phyloP scores from a whole-genome alignment of 2,329 filamentous ascomycete species.

The Alternaria incomplexa region DNA sequence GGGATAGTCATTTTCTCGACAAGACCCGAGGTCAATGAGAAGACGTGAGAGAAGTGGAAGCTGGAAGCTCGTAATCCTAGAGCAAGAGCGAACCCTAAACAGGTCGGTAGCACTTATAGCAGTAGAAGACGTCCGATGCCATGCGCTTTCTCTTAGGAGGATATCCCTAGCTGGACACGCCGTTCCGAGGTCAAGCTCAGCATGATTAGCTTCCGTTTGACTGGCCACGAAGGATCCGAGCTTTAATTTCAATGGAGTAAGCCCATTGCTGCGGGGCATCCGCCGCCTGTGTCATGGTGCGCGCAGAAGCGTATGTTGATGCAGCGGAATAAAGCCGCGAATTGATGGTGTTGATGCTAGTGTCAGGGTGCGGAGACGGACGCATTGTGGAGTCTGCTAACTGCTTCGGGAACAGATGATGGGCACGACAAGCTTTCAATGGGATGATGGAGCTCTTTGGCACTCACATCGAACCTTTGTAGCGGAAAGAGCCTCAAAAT shows the following conservation, averaged over 20 bases:
- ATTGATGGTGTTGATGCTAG: background rate
- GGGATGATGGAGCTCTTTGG: background rate
- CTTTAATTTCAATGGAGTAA: background rate
- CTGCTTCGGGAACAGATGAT: background rate
- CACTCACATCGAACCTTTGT: background rate
- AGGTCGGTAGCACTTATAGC: slow-evolving; percentile 13
- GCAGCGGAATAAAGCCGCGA: slow-evolving; percentile 24
- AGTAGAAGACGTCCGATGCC: background rate
- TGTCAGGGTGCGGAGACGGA: slow-evolving; percentile 21
- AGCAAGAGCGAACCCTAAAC: background rate
- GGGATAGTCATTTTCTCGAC: slow-evolving; percentile 46
- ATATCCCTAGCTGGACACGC: background rate
- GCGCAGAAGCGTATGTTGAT: background rate
- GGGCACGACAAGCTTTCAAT: background rate
- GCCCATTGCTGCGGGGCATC: slow-evolving; percentile 6
- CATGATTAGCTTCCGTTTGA: slow-evolving; percentile 9
- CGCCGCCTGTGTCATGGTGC: background rate
- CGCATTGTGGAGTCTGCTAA: background rate
- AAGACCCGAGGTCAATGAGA: background rate
- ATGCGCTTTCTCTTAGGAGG: background rate
- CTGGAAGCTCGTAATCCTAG: background rate
- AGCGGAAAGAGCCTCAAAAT: background rate
- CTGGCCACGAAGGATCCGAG: slow-evolving; percentile 2
- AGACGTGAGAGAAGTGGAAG: background rate
- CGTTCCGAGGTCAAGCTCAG: slow-evolving; percentile 8